Evolutionary conservation across 2,329 filamentous ascomycete genomes (phyloP).

Genomic region (Ceratocystis diversiconidia): DNA sequence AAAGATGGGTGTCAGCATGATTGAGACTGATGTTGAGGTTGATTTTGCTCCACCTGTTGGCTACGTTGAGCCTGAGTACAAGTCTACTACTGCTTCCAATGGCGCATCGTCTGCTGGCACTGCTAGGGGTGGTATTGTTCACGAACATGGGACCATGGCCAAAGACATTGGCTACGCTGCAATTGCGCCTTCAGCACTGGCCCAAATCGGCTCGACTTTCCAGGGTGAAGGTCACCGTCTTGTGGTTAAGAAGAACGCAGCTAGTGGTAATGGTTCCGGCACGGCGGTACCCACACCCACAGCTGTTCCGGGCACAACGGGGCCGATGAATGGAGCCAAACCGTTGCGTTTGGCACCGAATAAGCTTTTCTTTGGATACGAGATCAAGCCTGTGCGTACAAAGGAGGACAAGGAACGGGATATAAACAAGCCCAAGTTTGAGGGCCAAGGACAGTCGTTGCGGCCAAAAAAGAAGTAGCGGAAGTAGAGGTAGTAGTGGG

Average conservation of each 20-base stretch:
- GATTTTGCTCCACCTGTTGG: conserved; percentile 91
- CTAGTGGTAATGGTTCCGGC: conserved; percentile 56
- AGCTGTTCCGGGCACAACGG: conserved; percentile 15
- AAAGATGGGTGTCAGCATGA: conserved; percentile 79
- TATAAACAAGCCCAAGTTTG: conserved; percentile 57
- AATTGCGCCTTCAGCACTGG: conserved; percentile 64
- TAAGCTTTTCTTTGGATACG: conserved; percentile 93
- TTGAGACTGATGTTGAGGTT: conserved; percentile 91
- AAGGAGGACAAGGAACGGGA: conserved; percentile 55
- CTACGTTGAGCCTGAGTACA: conserved; percentile 72
- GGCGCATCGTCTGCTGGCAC: conserved; percentile 42
- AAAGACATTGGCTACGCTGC: conserved; percentile 93
- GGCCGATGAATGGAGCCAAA: conserved; percentile 42
- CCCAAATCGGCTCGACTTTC: conserved; percentile 64
- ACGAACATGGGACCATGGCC: conserved; percentile 85
- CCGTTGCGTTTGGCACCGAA: conserved; percentile 72
- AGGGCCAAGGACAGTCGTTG: conserved; percentile 72
- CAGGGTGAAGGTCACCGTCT: conserved; percentile 65
- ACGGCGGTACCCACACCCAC: conserved; percentile 44
- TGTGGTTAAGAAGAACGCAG: conserved; percentile 56
- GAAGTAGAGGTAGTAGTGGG: conserved; percentile 12
- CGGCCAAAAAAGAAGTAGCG: conserved; percentile 51
- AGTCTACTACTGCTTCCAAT: conserved; percentile 33
- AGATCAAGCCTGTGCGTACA: conserved; percentile 76
- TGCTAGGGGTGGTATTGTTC: conserved; percentile 51